A percentile compares a stretch with the other conserved stretches of the same genome.
phyloP scores from a whole-genome alignment of 305 asterid species.

The Fraxinus baroniana region DNA sequence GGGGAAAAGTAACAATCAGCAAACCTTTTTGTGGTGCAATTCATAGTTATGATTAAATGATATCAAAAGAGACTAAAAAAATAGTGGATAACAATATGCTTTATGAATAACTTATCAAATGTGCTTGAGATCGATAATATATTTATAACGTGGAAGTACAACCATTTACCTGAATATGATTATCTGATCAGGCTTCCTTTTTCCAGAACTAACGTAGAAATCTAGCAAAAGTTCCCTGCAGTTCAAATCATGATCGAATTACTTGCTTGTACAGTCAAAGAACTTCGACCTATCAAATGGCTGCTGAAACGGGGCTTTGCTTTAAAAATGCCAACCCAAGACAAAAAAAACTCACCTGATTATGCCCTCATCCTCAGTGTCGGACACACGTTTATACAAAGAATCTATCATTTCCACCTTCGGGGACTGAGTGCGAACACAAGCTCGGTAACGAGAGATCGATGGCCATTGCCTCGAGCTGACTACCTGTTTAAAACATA shows the following conservation, averaged over 20 bases:
- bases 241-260: neutral
- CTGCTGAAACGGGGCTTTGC: neutral
- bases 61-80: neutral
- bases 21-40: neutral
- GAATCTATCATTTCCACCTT: constrained; percentile 78
- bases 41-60: neutral
- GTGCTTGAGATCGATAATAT: neutral
- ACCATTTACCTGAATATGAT: constrained; percentile 55
- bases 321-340: neutral
- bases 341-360: constrained; percentile 46
- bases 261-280: neutral
- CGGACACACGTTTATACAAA: constrained; percentile 54
- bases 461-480: constrained; percentile 90
- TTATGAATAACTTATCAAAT: neutral
- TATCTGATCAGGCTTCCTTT: constrained; percentile 63
- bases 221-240: constrained; percentile 63
- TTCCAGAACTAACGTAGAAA: constrained; percentile 50
- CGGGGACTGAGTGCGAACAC: constrained; percentile 79
- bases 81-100: too few species aligned
- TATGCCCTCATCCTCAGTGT: constrained; percentile 70
- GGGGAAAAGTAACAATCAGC: neutral
- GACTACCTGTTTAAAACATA: constrained; percentile 52
- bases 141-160: neutral
- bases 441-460: constrained; percentile 77
- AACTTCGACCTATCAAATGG: neutral